phyloP scores from a whole-genome alignment of 352 stramenopile genomes.

The Phytopythium chamaehyphon region DNA sequence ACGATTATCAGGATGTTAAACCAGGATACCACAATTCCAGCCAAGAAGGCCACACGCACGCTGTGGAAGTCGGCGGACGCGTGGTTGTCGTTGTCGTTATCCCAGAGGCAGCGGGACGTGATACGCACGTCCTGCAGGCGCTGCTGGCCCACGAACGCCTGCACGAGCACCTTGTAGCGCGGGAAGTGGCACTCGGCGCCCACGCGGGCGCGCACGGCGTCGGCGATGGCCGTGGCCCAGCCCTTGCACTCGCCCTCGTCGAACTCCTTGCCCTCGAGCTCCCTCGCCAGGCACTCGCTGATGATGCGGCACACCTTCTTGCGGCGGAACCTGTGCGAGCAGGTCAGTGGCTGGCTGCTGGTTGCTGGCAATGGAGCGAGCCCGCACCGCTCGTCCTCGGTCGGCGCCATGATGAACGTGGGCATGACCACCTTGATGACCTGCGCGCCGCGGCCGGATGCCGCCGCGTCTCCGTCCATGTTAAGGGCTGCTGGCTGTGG shows the following conservation, averaged over 20 bases:
- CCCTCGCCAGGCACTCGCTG: constrained; percentile 53
- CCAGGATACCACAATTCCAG: neutral
- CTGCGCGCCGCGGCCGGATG: constrained; percentile 36
- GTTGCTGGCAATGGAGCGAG: neutral
- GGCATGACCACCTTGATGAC: constrained; percentile 82
- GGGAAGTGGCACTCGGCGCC: constrained; percentile 67
- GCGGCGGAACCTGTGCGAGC: constrained; percentile 47
- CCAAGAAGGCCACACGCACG: constrained; percentile 25
- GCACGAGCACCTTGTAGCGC: constrained; percentile 93
- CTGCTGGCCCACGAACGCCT: constrained; percentile 93
- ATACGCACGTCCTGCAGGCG: constrained; percentile 92
- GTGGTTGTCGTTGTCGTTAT: constrained; percentile 93
- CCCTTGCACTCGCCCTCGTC: constrained; percentile 64
- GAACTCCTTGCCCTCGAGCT: constrained; percentile 73
- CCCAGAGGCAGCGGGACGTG: constrained; percentile 92
- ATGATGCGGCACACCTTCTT: constrained; percentile 77
- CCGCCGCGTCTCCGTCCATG: constrained; percentile 37
- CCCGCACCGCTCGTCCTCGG: constrained; percentile 64
- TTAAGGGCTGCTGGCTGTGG: constrained; percentile 16
- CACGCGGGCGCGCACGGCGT: constrained; percentile 59
- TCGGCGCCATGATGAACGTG: constrained; percentile 82
- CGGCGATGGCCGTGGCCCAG: constrained; percentile 64
- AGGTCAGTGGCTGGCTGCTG: neutral
- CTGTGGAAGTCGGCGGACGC: constrained; percentile 85
- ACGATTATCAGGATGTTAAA: neutral